Conservation (phyloP, 257 asterid genomes). For the Scutellaria baicalensis region DNA sequence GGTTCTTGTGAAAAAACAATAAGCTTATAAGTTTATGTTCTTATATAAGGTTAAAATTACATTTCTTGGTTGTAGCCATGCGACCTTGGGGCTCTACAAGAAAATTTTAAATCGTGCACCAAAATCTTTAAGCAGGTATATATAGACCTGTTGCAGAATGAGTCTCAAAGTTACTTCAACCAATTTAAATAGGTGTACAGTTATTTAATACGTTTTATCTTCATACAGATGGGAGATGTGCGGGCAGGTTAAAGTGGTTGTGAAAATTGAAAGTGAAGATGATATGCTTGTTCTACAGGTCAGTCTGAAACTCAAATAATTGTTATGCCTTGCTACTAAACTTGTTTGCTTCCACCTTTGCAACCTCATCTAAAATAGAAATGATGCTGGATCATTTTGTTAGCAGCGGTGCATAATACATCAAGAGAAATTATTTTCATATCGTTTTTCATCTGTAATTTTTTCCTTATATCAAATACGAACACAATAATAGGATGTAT, state of each 20-base stretch:
- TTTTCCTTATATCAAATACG: neutral
- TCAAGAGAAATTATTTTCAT: neutral
- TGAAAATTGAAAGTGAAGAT: slow-evolving; percentile 84
- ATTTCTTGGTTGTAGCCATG: slow-evolving; percentile 54
- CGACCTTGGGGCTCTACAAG: slow-evolving; percentile 91
- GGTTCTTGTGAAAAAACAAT: neutral
- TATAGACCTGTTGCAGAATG: neutral
- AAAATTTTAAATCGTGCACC: slow-evolving; percentile 78
- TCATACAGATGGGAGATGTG: slow-evolving; percentile 97
- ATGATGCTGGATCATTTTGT: neutral
- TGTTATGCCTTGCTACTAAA: neutral
- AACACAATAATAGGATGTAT: neutral
- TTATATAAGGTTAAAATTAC: neutral
- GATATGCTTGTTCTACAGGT: slow-evolving; percentile 87
- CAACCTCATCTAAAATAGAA: neutral
- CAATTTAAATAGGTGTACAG: neutral
- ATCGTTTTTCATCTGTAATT: neutral
- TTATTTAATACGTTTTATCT: neutral
- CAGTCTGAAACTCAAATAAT: slow-evolving; percentile 6
- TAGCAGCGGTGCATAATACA: neutral
- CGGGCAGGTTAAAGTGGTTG: slow-evolving; percentile 97
- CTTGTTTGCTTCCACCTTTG: slow-evolving; percentile 4
- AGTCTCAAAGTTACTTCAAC: neutral
- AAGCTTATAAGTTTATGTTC: neutral
- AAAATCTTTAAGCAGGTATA: slow-evolving; percentile 73